Conservation (phyloP, 2,329 filamentous ascomycete genomes). For the Beauveria sp. region DNA sequence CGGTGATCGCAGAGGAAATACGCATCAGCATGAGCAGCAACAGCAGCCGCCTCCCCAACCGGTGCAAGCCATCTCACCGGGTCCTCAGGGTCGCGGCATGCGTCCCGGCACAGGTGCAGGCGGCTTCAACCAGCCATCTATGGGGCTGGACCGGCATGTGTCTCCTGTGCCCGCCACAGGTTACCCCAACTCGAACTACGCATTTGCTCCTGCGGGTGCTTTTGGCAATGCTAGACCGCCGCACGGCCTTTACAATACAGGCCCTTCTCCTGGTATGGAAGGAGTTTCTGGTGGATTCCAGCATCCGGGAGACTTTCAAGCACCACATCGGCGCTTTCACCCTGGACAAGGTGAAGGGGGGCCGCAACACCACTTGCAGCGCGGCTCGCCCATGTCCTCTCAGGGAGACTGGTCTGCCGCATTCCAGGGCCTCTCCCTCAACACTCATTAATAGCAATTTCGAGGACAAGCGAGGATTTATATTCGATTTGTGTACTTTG, state of each 20-base stretch:
- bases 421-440: constrained; percentile 67
- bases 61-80: constrained; percentile 3
- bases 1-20: constrained; percentile 40
- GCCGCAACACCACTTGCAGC: constrained; percentile 28
- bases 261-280: constrained; percentile 22
- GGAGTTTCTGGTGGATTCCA: constrained; percentile 24
- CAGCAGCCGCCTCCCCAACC: constrained; percentile 19
- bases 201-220: constrained; percentile 24
- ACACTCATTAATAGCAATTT: constrained; percentile 40
- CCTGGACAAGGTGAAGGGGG: constrained; percentile 30
- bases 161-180: constrained; percentile 30
- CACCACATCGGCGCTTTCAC: constrained; percentile 39
- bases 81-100: constrained; percentile 27
- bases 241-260: constrained; percentile 21
- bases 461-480: neutral
- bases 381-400: constrained; percentile 32
- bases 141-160: constrained; percentile 34
- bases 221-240: constrained; percentile 26
- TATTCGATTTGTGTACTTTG: constrained; percentile 6
- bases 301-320: constrained; percentile 36
- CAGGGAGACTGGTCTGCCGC: constrained; percentile 53
- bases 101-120: constrained; percentile 31
- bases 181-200: constrained; percentile 27
- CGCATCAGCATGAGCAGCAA: constrained; percentile 29
- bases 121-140: constrained; percentile 30